phyloP scores from a whole-genome alignment of 2,329 filamentous ascomycete genomes.

The Cladobotryum protrusum region DNA sequence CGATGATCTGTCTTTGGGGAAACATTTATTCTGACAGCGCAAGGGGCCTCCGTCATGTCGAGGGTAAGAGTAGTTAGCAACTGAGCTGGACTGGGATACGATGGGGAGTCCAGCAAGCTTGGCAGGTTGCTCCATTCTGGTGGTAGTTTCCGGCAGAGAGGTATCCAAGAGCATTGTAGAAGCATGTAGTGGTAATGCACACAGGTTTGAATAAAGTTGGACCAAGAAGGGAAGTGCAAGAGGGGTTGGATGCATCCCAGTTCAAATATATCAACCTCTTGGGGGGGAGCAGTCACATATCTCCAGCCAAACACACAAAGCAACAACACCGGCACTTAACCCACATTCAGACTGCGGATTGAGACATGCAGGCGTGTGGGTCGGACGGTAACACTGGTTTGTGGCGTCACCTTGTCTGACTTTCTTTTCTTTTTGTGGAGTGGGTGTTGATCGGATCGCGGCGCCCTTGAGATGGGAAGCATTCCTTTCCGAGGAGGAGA shows the following conservation, averaged over 20 bases:
- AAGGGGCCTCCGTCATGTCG: slow-evolving; percentile 20
- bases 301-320: too few species aligned
- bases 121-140: slow-evolving; percentile 31
- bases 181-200: too few species aligned
- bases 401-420: slow-evolving; percentile 9
- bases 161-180: neutral
- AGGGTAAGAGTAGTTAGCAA: slow-evolving; percentile 37
- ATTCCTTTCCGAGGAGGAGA: slow-evolving; percentile 9
- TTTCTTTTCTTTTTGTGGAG: neutral
- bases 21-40: slow-evolving; percentile 2
- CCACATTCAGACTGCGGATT: neutral
- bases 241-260: too few species aligned
- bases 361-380: slow-evolving; percentile 1
- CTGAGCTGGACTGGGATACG: slow-evolving; percentile 33
- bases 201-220: neutral
- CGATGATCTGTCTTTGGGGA: slow-evolving; percentile 32
- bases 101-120: slow-evolving; percentile 33
- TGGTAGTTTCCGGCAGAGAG: neutral
- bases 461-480: slow-evolving; percentile 12
- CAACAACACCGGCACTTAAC: neutral
- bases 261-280: too few species aligned
- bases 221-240: neutral
- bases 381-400: neutral
- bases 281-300: too few species aligned
- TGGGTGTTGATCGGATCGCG: neutral